phyloP scores from a whole-genome alignment of 2,329 filamentous ascomycete genomes.

The Chaetothyriales sp. region DNA sequence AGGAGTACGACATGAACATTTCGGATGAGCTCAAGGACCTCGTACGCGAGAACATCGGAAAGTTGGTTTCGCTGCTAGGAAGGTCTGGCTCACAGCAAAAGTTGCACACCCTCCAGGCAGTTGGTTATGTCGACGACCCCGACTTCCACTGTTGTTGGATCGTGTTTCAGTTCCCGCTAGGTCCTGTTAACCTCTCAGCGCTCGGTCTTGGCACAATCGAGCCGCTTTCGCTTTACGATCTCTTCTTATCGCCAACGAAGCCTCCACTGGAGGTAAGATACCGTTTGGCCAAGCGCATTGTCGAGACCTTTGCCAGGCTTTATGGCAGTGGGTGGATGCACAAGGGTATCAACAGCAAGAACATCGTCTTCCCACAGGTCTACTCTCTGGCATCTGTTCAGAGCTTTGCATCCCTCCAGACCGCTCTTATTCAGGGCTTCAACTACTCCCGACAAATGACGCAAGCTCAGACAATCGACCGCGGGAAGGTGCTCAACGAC shows the following conservation, averaged over 20 bases:
- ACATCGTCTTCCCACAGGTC: conserved; percentile 2
- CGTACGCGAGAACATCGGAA: conserved; percentile 1
- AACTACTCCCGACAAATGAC: conserved; percentile 3
- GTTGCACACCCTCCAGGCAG: neutral
- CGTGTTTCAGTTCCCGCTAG: conserved; percentile 1
- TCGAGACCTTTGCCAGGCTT: neutral
- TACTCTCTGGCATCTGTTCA: neutral
- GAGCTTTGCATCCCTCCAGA: conserved; percentile 1
- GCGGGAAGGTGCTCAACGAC: conserved; percentile 1
- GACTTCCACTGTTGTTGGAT: conserved; percentile 1
- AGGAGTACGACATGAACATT: conserved; percentile 2
- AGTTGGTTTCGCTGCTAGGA: neutral
- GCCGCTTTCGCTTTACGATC: conserved; percentile 1
- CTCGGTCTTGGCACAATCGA: neutral
- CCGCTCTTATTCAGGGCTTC: neutral
- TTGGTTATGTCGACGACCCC: conserved; percentile 1
- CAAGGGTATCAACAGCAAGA: conserved; percentile 2
- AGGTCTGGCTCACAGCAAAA: neutral
- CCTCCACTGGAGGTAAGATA: neutral
- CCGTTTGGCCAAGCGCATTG: neutral
- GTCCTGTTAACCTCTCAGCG: neutral
- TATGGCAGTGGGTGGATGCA: conserved; percentile 2
- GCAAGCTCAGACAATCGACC: conserved; percentile 1
- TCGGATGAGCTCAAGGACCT: conserved; percentile 1
- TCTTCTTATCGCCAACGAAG: conserved; percentile 1